Evolutionary conservation across 2,329 filamentous ascomycete genomes (phyloP).

Genomic region (Diaporthe australafricana): DNA sequence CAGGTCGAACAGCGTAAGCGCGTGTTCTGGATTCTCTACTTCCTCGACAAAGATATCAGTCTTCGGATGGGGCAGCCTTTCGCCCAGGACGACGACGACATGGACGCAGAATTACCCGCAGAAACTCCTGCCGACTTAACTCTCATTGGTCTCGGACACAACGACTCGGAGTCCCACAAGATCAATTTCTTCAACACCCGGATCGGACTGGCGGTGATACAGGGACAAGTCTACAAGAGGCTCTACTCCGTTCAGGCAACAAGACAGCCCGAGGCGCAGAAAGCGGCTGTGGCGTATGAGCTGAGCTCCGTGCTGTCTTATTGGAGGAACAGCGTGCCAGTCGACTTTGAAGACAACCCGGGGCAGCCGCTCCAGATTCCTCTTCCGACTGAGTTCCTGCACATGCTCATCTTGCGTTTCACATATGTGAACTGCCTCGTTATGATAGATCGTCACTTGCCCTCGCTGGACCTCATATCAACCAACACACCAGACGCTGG

Average conservation of each 20-base stretch:
- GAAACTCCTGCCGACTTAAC: conserved; percentile 36
- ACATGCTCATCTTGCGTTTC: neutral
- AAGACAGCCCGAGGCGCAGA: neutral
- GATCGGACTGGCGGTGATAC: conserved; percentile 35
- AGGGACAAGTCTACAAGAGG: conserved; percentile 43
- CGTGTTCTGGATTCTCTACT: conserved; percentile 55
- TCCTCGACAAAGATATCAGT: conserved; percentile 54
- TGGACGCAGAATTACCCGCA: conserved; percentile 39
- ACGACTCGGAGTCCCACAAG: neutral
- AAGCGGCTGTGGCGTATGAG: neutral
- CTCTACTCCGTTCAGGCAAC: conserved; percentile 38
- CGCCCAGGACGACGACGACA: conserved; percentile 53
- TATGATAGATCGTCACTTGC: neutral
- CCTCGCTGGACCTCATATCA: neutral
- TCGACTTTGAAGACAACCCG: neutral
- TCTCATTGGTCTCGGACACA: neutral
- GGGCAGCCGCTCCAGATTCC: neutral
- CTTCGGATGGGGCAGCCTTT: conserved; percentile 51
- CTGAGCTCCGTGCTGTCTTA: conserved; percentile 1
- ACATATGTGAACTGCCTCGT: conserved; percentile 4
- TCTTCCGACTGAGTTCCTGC: neutral
- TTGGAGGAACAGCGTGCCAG: neutral
- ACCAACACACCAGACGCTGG: neutral
- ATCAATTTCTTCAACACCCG: conserved; percentile 23
- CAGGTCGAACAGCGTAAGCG: conserved; percentile 44